These are phyloP conservation scores for Citeromyces nyonsensis DNA, from an alignment of 805 yeast genomes.

Conservation along the genomic window DNA sequence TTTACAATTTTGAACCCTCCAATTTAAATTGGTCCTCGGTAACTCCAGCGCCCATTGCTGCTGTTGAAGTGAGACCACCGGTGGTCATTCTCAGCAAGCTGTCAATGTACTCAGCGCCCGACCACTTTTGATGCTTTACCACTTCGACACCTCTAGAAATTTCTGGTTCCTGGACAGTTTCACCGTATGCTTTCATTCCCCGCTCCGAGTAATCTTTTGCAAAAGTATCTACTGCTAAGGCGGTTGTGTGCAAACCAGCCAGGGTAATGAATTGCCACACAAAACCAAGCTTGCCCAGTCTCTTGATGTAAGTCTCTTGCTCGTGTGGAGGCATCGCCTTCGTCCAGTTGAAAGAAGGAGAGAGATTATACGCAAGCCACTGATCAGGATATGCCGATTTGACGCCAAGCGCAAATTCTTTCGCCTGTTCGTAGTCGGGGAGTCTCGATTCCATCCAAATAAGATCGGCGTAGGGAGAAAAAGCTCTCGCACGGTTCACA, in stretches of 20 bases:
- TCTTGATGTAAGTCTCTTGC: conserved; percentile 79
- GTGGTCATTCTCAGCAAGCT: conserved; percentile 77
- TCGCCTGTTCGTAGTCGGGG: conserved; percentile 88
- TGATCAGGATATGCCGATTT: conserved; percentile 68
- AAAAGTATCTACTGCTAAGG: conserved; percentile 78
- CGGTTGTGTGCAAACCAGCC: conserved; percentile 94
- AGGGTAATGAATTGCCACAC: conserved; percentile 96
- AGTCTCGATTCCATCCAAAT: conserved; percentile 97
- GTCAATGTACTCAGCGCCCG: conserved; percentile 95
- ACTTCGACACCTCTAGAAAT: conserved; percentile 85
- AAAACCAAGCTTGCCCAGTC: conserved; percentile 80
- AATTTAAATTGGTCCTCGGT: conserved; percentile 87
- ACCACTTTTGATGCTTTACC: conserved; percentile 97
- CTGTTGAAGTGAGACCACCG: conserved; percentile 90
- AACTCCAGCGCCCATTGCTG: conserved; percentile 98
- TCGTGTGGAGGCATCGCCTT: conserved; percentile 79
- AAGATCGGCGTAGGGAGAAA: conserved; percentile 87
- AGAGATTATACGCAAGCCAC: conserved; percentile 93
- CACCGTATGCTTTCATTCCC: conserved; percentile 96
- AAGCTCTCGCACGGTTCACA: conserved; percentile 90
- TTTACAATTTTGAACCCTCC: neutral
- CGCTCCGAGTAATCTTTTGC: conserved; percentile 60
- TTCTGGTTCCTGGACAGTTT: conserved; percentile 73
- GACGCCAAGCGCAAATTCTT: conserved; percentile 89
- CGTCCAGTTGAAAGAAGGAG: conserved; percentile 98